Percentiles rank a stretch among this genome's conserved stretches.
These are phyloP conservation scores for Fusarium subglutinans DNA, from an alignment of 2,329 filamentous ascomycete genomes.

Conservation along the genomic window DNA sequence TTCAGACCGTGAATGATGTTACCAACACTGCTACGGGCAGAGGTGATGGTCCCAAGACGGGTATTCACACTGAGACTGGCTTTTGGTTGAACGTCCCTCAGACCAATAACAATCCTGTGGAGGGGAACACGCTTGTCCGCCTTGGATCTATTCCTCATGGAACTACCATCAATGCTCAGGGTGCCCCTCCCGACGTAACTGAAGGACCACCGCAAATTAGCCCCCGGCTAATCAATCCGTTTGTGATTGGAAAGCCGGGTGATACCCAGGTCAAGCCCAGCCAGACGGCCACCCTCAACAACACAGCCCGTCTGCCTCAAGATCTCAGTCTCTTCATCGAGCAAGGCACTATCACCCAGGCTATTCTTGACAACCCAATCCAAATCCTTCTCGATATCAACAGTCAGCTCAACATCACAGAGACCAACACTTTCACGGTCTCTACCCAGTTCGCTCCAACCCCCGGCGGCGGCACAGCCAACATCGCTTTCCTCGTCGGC, in stretches of 20 bases:
- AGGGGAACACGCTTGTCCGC: not conserved
- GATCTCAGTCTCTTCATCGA: not conserved
- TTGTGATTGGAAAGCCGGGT: not conserved
- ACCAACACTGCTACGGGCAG: not conserved
- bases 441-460: not conserved
- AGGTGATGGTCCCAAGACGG: not conserved
- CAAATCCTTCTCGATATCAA: constrained; percentile 13
- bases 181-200: not conserved
- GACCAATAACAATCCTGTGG: not conserved
- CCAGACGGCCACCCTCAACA: not conserved
- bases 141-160: constrained; percentile 8
- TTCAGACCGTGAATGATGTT: constrained; percentile 13
- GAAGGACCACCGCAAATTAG: not conserved
- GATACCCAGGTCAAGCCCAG: not conserved
- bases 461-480: not conserved
- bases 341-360: not conserved
- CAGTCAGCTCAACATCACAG: not conserved
- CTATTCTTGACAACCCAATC: not conserved
- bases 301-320: constrained; percentile 2
- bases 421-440: constrained; percentile 3
- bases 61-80: constrained; percentile 4
- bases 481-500: constrained; percentile 6
- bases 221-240: not conserved
- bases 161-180: constrained; percentile 9
- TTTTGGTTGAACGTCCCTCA: constrained; percentile 7